Conservation (phyloP, 1,139 yeast genomes). For the Zygosaccharomyces pseudobailii region DNA sequence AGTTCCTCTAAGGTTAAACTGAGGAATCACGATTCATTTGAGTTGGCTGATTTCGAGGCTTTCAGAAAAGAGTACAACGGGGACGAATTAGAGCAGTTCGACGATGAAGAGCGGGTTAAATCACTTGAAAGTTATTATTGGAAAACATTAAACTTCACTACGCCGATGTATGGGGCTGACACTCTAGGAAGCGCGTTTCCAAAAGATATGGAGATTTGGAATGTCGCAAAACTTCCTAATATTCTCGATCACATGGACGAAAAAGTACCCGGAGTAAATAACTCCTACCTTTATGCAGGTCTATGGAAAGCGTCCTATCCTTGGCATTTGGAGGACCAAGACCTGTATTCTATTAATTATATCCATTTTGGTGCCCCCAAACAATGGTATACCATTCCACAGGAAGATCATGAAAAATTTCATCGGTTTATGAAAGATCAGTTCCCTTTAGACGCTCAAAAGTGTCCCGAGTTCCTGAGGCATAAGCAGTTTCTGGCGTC, state of each 20-base stretch:
- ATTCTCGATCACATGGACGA: conserved; percentile 60
- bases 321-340: conserved; percentile 91
- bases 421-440: conserved; percentile 62
- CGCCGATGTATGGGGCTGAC: conserved; percentile 87
- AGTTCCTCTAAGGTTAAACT: conserved; percentile 20
- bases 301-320: conserved; percentile 87
- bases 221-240: conserved; percentile 72
- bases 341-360: conserved; percentile 76
- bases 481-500: conserved; percentile 78
- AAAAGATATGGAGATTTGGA: conserved; percentile 54
- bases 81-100: conserved; percentile 21
- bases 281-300: conserved; percentile 81
- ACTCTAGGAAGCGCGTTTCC: conserved; percentile 71
- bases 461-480: conserved; percentile 69
- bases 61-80: conserved; percentile 46
- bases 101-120: conserved; percentile 48
- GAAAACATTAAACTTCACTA: conserved; percentile 71
- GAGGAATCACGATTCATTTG: conserved; percentile 22
- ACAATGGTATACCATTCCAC: conserved; percentile 88
- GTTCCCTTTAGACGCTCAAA: conserved; percentile 58
- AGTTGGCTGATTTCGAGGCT: conserved; percentile 39
- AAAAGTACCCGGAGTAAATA: conserved; percentile 77
- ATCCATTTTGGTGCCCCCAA: conserved; percentile 89
- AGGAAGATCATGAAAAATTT: conserved; percentile 52
- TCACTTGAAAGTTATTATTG: conserved; percentile 67